Base-by-base conservation (phyloP, 2,329 filamentous ascomycete species). In the Botryotinia narcissicola region DNA sequence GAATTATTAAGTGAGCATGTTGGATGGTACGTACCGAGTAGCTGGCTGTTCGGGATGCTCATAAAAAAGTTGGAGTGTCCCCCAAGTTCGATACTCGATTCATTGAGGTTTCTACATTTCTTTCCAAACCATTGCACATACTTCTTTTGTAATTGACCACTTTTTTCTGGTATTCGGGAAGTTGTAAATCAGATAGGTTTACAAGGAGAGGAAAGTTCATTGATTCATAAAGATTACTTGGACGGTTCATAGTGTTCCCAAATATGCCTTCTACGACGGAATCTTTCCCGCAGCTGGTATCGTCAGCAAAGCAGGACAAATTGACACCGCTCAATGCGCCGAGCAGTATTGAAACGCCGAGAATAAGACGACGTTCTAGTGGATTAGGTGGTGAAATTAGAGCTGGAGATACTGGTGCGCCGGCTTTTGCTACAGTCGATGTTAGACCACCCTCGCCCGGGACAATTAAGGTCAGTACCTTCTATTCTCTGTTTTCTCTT, bases 371-470 rank as follows among this genome's bases (percentile, higher is more conserved):
- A 77, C 84, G 84, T 76, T 84, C 83, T 25, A 86, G 84, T 78
- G 85, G 81, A 54, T 81, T 88, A 25, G 86, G 86, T 46, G 84
- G 82, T 57, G 86, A 88, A 75, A 84, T 87, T 40, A 83, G 84
- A 75, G 80, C 78, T 42, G 86, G 86, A 73, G 86, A 88, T 78
- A 87, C 84, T 57, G 84, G 84, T 75, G 85, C 82, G 42, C 84
- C 84, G 48, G 83, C 86, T 29, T 81, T 88, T 70, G 86, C 86
- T 73, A 88, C 87, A 44, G 78, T 82, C 32, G 78, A 81, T 71
- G 73, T 78, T 60, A 78, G 78, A 73, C 76, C 77, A 72, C 78
- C 72, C 54, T 78, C 79, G 40, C 73, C 78, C 14, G 74, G 71
- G n/a, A 75, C 76, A 40, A 69, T 81, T 76, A 77, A 76, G 74